Base-by-base conservation (phyloP, 2,329 filamentous ascomycete species). In the Sporothrix brunneoviolacea region DNA sequence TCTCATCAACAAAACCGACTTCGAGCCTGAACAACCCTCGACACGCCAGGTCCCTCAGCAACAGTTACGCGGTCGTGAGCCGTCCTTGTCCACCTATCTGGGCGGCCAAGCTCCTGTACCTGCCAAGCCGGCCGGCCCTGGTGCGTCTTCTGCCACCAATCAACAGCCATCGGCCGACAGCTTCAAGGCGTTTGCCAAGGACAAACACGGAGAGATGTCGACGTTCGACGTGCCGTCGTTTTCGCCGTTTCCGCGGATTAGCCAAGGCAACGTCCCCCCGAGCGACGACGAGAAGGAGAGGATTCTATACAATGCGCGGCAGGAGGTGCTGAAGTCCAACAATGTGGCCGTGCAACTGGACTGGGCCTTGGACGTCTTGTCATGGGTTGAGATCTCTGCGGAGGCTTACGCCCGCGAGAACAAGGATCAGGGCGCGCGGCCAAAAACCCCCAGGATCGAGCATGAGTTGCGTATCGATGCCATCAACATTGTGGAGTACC, bases 261-360 rank as follows among this genome's bases (percentile, higher is more conserved):
- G 80, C 61, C 88, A 88, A 45, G 85, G 90, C 52, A 94, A 95
- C 65, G 86, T 98, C 18, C 93, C 93, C 12, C 89, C 89, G 1
- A 91, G 88, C 51, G 90, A 97, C 67, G 91, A 96, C 59, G 89
- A 96, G 64, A 91, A 94, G 68, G 93, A 96, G 67, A 83, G 86
- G 27, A 90, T 89, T 43, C 70, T 98, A 48, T 93, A 94, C 71
- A 85, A 84, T 64, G 89, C 90, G 30, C 83, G 91, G 50, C 72
- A 86, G 54, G 80, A 86, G 53, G 91, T 97, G 32, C 76, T 98
- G 56, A 88, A 90, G 63, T 95, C 90, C 41, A 94, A 94, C 62
- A 91, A 98, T 65, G 89, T 94, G 43, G 85, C 94, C 59, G 94
- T 95, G 82, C 93, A 98, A 71, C 78, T 98, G 61, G 88, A 88